A percentile compares a stretch with the other conserved stretches of the same genome.
Conservation (phyloP, 306 rosid species). For the Acacia melanoxylon region DNA sequence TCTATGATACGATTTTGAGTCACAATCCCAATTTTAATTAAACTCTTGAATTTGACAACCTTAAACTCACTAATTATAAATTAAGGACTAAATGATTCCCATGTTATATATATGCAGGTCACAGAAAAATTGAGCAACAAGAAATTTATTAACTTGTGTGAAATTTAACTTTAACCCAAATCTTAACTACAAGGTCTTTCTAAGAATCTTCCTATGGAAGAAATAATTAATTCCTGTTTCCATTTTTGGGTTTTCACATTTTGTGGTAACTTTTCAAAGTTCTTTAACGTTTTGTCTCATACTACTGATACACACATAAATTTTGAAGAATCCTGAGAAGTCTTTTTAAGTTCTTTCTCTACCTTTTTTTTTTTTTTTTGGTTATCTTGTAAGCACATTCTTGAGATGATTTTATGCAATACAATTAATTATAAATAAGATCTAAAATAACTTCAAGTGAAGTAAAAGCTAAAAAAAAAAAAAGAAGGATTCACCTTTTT, state of each 20-base stretch:
- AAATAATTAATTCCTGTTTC: neutral
- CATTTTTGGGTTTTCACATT: neutral
- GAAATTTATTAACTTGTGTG: neutral
- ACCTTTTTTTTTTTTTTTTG: no score
- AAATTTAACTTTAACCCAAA: neutral
- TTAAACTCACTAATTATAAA: no score
- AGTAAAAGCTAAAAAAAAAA: neutral
- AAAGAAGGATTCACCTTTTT: neutral
- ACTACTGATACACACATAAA: neutral
- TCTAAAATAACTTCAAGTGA: neutral
- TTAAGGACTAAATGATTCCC: neutral
- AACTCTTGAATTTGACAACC: no score
- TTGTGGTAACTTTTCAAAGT: neutral
- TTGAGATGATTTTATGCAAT: neutral
- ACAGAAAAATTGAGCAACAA: neutral
- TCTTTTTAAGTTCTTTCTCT: neutral
- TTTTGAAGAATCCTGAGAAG: neutral
- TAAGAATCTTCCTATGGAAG: neutral
- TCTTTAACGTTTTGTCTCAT: neutral
- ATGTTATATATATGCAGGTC: neutral
- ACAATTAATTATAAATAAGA: neutral
- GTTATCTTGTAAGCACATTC: no score
- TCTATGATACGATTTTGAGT: no score
- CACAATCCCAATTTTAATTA: fast-evolving
- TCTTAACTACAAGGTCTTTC: neutral